Percentiles rank a stretch among this genome's conserved stretches.
These are phyloP conservation scores for Endocalyx cinctus DNA, from an alignment of 2,329 filamentous ascomycete genomes.

Conservation along the genomic window DNA sequence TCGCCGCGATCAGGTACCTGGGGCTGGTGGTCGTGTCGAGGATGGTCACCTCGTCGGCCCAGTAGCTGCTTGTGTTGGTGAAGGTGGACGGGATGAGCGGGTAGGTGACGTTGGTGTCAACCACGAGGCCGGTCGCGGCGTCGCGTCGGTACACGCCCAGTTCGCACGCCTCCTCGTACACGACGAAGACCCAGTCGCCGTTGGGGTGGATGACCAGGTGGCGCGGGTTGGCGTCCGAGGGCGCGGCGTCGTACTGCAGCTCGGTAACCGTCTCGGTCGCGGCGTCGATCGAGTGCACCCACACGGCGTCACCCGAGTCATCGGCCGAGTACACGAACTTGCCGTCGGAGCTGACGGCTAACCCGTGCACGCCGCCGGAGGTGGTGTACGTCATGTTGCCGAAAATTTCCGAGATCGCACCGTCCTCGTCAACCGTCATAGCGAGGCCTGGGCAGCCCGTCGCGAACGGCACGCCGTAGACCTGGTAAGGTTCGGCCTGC, in stretches of 20 bases:
- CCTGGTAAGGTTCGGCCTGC: constrained; percentile 12
- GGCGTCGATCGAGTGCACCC: constrained; percentile 21
- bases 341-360: constrained; percentile 15
- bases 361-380: constrained; percentile 22
- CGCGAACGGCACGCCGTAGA: constrained; percentile 17
- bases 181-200: constrained; percentile 23
- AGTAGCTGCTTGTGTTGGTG: constrained; percentile 19
- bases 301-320: constrained; percentile 26
- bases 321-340: constrained; percentile 27
- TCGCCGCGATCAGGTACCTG: constrained; percentile 19
- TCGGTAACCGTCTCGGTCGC: constrained; percentile 13
- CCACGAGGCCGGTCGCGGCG: constrained; percentile 17
- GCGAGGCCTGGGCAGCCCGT: constrained; percentile 14
- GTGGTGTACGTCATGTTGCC: constrained; percentile 16
- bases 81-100: constrained; percentile 17
- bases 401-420: constrained; percentile 8
- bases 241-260: constrained; percentile 15
- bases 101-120: constrained; percentile 4
- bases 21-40: constrained; percentile 11
- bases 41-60: constrained; percentile 21
- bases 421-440: constrained; percentile 17
- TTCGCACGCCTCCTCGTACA: constrained; percentile 20
- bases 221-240: constrained; percentile 18
- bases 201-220: constrained; percentile 24
- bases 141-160: constrained; percentile 21